Conservation (phyloP, 2,329 filamentous ascomycete genomes). For the Xylogone sp. region DNA sequence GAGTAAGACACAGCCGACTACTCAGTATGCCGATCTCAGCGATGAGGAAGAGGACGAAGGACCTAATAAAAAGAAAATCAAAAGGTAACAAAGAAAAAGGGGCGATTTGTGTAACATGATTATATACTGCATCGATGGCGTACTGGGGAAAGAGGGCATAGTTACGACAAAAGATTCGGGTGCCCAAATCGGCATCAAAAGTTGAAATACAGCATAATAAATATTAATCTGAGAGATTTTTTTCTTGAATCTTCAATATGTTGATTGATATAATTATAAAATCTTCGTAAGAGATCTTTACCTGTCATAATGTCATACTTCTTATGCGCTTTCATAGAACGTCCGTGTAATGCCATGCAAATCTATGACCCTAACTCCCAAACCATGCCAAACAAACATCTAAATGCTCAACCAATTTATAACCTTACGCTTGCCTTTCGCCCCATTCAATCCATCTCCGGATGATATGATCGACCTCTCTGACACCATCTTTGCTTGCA, state of each 20-base stretch:
- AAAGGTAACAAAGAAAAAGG: constrained; percentile 26
- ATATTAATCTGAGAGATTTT: background rate
- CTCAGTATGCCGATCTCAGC: constrained; percentile 85
- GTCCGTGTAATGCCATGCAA: background rate
- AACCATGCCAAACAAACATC: background rate
- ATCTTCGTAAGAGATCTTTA: no score
- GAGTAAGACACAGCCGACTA: constrained; percentile 86
- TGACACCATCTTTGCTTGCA: constrained; percentile 66
- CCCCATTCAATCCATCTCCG: constrained; percentile 80
- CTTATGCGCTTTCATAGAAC: no score
- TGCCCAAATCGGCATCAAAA: background rate
- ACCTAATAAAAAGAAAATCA: constrained; percentile 62
- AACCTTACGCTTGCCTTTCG: constrained; percentile 8
- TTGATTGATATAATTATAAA: no score
- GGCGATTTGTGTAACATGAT: background rate
- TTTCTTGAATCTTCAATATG: no score
- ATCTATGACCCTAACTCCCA: background rate
- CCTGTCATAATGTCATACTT: no score
- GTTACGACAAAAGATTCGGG: background rate
- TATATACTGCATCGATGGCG: background rate
- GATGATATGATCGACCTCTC: constrained; percentile 67
- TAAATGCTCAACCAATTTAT: background rate
- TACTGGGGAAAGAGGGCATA: background rate
- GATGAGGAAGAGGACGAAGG: constrained; percentile 72
- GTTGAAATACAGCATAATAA: background rate